Evolutionary conservation across 2,329 filamentous ascomycete genomes (phyloP).

Genomic region (Calonectria honghensis): DNA sequence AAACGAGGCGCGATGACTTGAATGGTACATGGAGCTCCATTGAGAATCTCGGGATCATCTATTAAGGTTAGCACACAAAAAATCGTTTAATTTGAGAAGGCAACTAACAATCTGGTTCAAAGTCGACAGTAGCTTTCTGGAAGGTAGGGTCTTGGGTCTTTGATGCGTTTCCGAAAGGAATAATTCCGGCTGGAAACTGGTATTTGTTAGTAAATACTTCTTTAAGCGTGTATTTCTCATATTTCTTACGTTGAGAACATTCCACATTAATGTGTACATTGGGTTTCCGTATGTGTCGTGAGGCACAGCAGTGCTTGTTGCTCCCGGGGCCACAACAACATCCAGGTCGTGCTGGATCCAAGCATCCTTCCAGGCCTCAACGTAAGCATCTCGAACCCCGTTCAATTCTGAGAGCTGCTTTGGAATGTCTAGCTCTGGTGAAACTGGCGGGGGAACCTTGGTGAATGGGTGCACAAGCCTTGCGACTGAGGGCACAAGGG

Average conservation of each 20-base stretch:
- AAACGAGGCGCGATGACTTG: slow-evolving; percentile 48
- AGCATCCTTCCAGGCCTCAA: slow-evolving; percentile 41
- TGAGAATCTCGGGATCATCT: slow-evolving; percentile 44
- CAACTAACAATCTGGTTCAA: slow-evolving; percentile 51
- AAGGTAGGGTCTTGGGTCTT: slow-evolving; percentile 41
- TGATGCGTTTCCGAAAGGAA: slow-evolving; percentile 45
- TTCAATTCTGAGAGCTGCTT: slow-evolving; percentile 35
- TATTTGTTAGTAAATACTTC: background rate
- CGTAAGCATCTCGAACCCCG: slow-evolving; percentile 33
- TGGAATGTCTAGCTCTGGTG: slow-evolving; percentile 23
- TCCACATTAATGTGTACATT: slow-evolving; percentile 52
- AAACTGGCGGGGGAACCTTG: slow-evolving; percentile 40
- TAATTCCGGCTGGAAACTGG: slow-evolving; percentile 50
- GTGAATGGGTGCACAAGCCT: slow-evolving; percentile 46
- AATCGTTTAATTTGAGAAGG: accelerated
- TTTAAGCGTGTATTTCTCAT: accelerated
- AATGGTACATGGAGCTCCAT: slow-evolving; percentile 46
- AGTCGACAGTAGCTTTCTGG: slow-evolving; percentile 40
- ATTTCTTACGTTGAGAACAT: slow-evolving; percentile 47
- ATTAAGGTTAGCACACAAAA: background rate
- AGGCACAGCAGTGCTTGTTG: slow-evolving; percentile 42
- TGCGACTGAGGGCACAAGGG: slow-evolving; percentile 46
- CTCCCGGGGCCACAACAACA: slow-evolving; percentile 47
- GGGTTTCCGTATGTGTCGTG: slow-evolving; percentile 51
- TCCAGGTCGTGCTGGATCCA: slow-evolving; percentile 46